Conservation (phyloP, 2,329 filamentous ascomycete species). For the Penicillium sp. region DNA sequence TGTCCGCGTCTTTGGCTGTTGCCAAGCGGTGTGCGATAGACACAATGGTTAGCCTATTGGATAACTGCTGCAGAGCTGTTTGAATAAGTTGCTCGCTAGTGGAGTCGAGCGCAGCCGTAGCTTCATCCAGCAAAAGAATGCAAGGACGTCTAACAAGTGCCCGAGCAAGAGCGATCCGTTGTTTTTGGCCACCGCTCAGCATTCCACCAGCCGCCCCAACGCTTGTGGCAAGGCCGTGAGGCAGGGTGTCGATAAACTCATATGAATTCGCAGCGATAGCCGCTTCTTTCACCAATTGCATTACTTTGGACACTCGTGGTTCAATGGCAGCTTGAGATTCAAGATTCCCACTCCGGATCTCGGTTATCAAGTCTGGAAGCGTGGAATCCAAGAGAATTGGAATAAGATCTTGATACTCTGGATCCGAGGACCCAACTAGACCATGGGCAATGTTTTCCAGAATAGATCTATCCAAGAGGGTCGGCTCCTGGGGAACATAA, state of each 20-base stretch:
- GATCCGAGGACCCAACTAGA: conserved; percentile 34
- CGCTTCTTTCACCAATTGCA: conserved; percentile 25
- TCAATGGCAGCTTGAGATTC: conserved; percentile 24
- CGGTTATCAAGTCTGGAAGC: conserved; percentile 24
- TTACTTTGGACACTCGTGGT: conserved; percentile 23
- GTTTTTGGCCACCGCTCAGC: neutral
- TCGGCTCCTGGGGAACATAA: conserved; percentile 50
- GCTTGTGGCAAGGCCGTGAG: conserved; percentile 73
- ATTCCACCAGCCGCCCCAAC: neutral
- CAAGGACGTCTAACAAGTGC: conserved; percentile 73
- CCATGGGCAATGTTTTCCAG: conserved; percentile 53
- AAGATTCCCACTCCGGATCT: conserved; percentile 21
- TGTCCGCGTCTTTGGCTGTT: conserved; percentile 88
- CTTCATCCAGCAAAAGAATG: conserved; percentile 88
- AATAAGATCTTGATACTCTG: conserved; percentile 23
- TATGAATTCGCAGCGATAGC: conserved; percentile 24
- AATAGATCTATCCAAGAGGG: conserved; percentile 49
- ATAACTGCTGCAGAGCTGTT: conserved; percentile 79
- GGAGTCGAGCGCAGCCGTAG: conserved; percentile 91
- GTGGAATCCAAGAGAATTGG: conserved; percentile 23
- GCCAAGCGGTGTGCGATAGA: conserved; percentile 93
- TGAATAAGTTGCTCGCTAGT: conserved; percentile 93
- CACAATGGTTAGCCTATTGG: conserved; percentile 84
- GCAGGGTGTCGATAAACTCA: conserved; percentile 47
- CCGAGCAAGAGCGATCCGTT: neutral